phyloP scores from a whole-genome alignment of 2,329 filamentous ascomycete genomes.

The Berkeleyomyces rouxiae region DNA sequence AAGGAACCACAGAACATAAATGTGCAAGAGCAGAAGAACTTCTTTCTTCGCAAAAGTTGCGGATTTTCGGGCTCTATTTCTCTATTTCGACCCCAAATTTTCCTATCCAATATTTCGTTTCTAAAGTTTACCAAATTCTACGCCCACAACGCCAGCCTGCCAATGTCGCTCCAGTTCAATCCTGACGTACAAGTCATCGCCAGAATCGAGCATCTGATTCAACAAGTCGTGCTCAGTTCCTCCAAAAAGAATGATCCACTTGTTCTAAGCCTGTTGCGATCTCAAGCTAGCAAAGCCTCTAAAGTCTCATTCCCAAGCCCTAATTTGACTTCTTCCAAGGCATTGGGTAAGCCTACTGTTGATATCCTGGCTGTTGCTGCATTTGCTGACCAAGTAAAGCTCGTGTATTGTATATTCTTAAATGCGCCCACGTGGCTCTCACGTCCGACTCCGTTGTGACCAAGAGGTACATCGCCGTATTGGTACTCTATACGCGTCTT shows the following conservation, averaged over 20 bases:
- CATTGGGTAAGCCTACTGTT: neutral
- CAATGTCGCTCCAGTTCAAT: neutral
- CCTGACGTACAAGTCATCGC: neutral
- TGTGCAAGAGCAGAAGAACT: neutral
- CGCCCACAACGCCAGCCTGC: neutral
- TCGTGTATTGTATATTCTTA: constrained; percentile 39
- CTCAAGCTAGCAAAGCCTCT: neutral
- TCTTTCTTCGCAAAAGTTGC: neutral
- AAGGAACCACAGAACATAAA: neutral
- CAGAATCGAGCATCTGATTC: neutral
- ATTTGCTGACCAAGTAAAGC: constrained; percentile 23
- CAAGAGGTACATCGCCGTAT: constrained; percentile 34
- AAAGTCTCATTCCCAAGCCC: neutral
- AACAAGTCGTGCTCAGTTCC: neutral
- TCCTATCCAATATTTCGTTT: too few relatives aligned
- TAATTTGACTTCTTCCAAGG: neutral
- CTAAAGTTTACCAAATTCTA: neutral
- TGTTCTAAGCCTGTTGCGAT: neutral
- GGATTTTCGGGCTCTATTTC: neutral
- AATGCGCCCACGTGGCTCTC: constrained; percentile 42
- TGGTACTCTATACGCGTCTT: neutral
- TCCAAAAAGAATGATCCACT: neutral
- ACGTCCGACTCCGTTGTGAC: constrained; percentile 37
- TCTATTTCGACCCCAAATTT: neutral
- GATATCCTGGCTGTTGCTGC: too few relatives aligned